Evolutionary conservation across 2,329 filamentous ascomycete genomes (phyloP).

Genomic region (Sarocladium brachiariae): DNA sequence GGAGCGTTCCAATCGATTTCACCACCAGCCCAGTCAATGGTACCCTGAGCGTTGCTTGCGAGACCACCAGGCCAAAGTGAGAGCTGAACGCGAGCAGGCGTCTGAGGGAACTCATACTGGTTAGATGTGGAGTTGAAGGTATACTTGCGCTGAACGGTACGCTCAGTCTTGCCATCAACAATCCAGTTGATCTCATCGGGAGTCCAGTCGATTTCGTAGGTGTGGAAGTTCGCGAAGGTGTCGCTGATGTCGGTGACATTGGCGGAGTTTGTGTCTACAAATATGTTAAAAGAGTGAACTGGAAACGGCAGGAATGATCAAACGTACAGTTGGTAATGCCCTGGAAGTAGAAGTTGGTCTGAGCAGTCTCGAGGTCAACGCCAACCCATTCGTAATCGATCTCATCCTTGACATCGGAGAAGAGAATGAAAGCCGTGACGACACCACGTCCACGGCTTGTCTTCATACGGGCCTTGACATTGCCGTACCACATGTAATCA

Average conservation of each 20-base stretch:
- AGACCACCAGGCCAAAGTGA: constrained; percentile 95
- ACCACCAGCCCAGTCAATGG: constrained; percentile 87
- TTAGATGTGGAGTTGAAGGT: constrained; percentile 83
- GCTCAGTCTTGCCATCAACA: constrained; percentile 72
- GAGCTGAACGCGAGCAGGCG: constrained; percentile 81
- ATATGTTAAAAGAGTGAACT: not conserved
- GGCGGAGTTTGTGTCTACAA: constrained; percentile 62
- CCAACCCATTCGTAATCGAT: constrained; percentile 97
- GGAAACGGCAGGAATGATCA: too few species aligned
- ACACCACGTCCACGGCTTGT: constrained; percentile 81
- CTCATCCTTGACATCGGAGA: constrained; percentile 95
- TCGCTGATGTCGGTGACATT: constrained; percentile 60
- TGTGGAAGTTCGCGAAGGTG: constrained; percentile 74
- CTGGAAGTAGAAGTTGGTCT: constrained; percentile 97
- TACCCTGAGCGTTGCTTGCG: constrained; percentile 70
- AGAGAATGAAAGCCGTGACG: constrained; percentile 92
- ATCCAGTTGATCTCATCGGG: constrained; percentile 81
- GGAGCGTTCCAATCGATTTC: constrained; percentile 76
- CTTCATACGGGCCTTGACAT: constrained; percentile 77
- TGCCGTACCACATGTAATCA: constrained; percentile 95
- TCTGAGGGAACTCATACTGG: constrained; percentile 84
- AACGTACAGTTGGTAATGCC: constrained; percentile 81
- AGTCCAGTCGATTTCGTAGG: constrained; percentile 90
- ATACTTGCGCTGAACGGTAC: constrained; percentile 65
- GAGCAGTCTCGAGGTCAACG: constrained; percentile 64